A percentile compares a stretch with the other conserved stretches of the same genome.
Conservation (phyloP, 2,329 filamentous ascomycete genomes). For the Aspergillus chevalieri region DNA sequence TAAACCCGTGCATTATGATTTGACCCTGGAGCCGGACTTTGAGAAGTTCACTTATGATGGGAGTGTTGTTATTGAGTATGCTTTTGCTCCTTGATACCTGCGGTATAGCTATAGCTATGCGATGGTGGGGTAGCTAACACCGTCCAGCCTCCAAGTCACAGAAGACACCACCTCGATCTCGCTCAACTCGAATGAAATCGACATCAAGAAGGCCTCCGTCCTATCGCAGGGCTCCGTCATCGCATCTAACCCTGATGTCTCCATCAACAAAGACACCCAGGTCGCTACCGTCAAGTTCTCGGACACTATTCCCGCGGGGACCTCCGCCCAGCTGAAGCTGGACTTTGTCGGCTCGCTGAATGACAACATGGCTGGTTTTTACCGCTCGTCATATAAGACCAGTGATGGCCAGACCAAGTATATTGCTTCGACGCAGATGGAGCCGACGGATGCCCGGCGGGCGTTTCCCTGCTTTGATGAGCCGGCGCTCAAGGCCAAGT, state of each 20-base stretch:
- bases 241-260: slow-evolving; percentile 60
- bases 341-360: slow-evolving; percentile 76
- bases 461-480: slow-evolving; percentile 97
- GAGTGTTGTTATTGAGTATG: slow-evolving; percentile 71
- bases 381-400: slow-evolving; percentile 87
- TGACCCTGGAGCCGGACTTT: slow-evolving; percentile 88
- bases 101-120: neutral
- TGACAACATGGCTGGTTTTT: slow-evolving; percentile 97
- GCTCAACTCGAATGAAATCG: slow-evolving; percentile 79
- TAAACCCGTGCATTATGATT: slow-evolving; percentile 82
- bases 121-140: slow-evolving; percentile 7
- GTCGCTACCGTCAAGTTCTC: slow-evolving; percentile 75
- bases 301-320: slow-evolving; percentile 64
- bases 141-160: slow-evolving; percentile 63
- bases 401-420: slow-evolving; percentile 71
- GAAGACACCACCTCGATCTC: slow-evolving; percentile 81
- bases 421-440: slow-evolving; percentile 91
- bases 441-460: slow-evolving; percentile 85
- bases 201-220: slow-evolving; percentile 70
- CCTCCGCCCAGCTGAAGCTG: slow-evolving; percentile 70
- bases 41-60: slow-evolving; percentile 82
- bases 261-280: slow-evolving; percentile 73
- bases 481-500: slow-evolving; percentile 85
- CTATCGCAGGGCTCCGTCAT: slow-evolving; percentile 50
- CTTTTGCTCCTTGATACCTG: neutral